Conservation (phyloP, 257 asterid genomes). For the Hygrophila difformis region DNA sequence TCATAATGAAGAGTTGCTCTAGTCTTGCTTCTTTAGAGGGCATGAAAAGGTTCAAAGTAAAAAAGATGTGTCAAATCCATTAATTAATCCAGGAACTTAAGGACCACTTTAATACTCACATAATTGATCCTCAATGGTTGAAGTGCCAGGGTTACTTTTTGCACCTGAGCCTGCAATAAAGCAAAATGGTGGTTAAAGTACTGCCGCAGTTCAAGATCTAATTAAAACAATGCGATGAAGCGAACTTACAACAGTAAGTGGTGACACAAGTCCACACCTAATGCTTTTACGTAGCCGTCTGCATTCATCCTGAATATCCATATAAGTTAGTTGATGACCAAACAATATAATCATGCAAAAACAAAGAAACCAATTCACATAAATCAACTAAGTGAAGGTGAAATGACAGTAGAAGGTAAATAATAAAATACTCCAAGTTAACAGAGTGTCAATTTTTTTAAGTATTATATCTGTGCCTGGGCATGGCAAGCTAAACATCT, state of each 20-base stretch:
- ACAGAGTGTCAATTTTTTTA: too few species aligned
- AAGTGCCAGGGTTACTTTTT: slow-evolving; percentile 62
- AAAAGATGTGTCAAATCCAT: not conserved
- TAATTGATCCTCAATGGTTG: slow-evolving; percentile 53
- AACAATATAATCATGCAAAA: slow-evolving; percentile 1
- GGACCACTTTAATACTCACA: slow-evolving; percentile 38
- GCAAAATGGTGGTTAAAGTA: slow-evolving; percentile 9
- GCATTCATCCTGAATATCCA: slow-evolving; percentile 73
- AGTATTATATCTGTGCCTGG: too few species aligned
- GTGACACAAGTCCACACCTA: slow-evolving; percentile 69
- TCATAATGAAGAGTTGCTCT: not conserved
- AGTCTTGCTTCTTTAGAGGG: not conserved
- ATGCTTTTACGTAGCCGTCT: slow-evolving; percentile 72
- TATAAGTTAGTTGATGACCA: slow-evolving; percentile 1
- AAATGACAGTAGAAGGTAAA: too few species aligned
- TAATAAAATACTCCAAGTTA: too few species aligned
- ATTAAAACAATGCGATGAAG: slow-evolving; percentile 17
- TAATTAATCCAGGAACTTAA: slow-evolving; percentile 7
- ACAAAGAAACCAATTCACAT: slow-evolving; percentile 5
- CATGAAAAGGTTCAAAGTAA: not conserved
- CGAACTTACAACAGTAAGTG: slow-evolving; percentile 72
- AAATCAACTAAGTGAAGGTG: not conserved
- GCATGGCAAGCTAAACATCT: too few species aligned
- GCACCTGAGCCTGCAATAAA: slow-evolving; percentile 60
- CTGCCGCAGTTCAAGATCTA: not conserved